Conservation (phyloP, 345 rosid genomes). For the Euphorbia pulcherrima region DNA sequence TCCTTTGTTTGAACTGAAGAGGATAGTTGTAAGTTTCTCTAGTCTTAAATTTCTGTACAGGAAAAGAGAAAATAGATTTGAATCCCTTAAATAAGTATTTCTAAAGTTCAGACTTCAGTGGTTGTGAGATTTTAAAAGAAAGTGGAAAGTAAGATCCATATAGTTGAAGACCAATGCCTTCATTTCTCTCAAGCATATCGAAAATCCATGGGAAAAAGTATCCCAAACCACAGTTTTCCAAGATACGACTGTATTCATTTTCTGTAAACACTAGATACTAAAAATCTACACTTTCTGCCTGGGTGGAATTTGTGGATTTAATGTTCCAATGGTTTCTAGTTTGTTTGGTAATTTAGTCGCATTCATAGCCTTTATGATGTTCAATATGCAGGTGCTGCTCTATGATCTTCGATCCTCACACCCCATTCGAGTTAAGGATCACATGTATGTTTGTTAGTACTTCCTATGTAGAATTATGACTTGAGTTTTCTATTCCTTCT, state of each 20-base stretch:
- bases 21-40: too few relatives aligned
- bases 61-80: too few relatives aligned
- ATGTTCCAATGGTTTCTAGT: background rate
- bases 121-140: too few relatives aligned
- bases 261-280: background rate
- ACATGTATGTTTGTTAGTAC: constrained; percentile 58
- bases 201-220: too few relatives aligned
- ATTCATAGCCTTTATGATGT: constrained; percentile 1
- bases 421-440: constrained; percentile 79
- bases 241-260: background rate
- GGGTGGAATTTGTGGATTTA: background rate
- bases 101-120: too few relatives aligned
- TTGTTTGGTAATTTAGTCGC: background rate
- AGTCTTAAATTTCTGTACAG: too few relatives aligned
- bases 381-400: constrained; percentile 62
- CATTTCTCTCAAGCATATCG: too few relatives aligned
- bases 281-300: background rate
- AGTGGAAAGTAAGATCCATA: too few relatives aligned
- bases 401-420: constrained; percentile 86
- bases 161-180: too few relatives aligned
- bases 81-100: too few relatives aligned
- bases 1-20: too few relatives aligned
- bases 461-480: background rate
- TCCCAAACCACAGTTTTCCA: background rate
- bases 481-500: background rate